These are phyloP conservation scores for Colletotrichum noveboracense DNA, from an alignment of 2,329 filamentous ascomycete genomes.

Conservation along the genomic window DNA sequence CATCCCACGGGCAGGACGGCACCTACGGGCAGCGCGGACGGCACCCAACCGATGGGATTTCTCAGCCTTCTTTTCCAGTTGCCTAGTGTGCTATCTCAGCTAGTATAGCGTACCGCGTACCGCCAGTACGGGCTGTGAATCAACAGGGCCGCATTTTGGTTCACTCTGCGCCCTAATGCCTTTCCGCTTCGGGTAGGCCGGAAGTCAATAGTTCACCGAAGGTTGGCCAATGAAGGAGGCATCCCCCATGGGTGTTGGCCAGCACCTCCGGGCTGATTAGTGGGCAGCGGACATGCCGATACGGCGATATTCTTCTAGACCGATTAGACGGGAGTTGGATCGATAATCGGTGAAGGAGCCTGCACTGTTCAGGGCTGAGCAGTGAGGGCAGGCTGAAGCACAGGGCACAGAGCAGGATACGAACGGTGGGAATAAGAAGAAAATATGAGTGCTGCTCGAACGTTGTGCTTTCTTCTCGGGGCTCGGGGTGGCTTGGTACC, in stretches of 20 bases:
- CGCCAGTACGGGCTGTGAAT: neutral
- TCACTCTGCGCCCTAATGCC: slow-evolving; percentile 8
- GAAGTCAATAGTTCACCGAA: neutral
- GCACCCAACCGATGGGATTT: neutral
- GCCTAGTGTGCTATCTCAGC: neutral
- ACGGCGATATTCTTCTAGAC: slow-evolving; percentile 9
- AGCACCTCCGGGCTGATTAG: neutral
- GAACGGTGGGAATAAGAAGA: neutral
- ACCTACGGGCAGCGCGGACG: neutral
- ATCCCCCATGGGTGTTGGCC: neutral
- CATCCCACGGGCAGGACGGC: neutral
- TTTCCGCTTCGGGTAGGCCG: neutral
- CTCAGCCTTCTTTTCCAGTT: neutral
- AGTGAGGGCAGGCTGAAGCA: neutral
- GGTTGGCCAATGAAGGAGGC: neutral
- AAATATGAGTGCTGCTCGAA: neutral
- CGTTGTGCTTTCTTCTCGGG: neutral
- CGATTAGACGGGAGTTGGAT: neutral
- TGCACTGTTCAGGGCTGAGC: neutral
- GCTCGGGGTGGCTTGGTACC: neutral
- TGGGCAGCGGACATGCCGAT: slow-evolving; percentile 8
- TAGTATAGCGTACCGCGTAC: neutral
- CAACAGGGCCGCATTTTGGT: neutral
- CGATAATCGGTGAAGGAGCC: neutral
- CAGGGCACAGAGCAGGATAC: neutral